These are phyloP conservation scores for Rhizopus microsporus DNA, from an alignment of 371 early-diverging fungal species.

Conservation along the genomic window DNA sequence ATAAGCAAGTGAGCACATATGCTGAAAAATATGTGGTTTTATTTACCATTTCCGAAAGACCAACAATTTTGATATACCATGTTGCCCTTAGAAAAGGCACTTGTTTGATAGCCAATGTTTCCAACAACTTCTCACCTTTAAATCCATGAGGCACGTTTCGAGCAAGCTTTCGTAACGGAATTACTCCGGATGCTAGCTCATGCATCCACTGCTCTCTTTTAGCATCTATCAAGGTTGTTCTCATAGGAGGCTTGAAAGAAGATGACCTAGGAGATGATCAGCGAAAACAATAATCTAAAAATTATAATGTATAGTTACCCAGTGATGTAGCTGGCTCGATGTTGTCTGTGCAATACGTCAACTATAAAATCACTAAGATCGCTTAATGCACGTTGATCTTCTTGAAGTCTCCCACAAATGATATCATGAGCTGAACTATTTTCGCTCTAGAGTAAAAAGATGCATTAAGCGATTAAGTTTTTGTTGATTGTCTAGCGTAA, in stretches of 20 bases:
- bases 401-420: slow-evolving; percentile 50
- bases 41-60: slow-evolving; percentile 60
- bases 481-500: not conserved
- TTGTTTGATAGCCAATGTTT: slow-evolving; percentile 55
- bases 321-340: slow-evolving; percentile 50
- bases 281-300: not conserved
- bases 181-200: slow-evolving; percentile 55
- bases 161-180: slow-evolving; percentile 59
- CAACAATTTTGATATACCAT: slow-evolving; percentile 77
- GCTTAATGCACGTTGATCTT: slow-evolving; percentile 51
- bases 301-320: slow-evolving; percentile 35
- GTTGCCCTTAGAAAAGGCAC: slow-evolving; percentile 74
- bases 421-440: slow-evolving; percentile 56
- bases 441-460: slow-evolving; percentile 35
- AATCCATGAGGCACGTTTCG: slow-evolving; percentile 66
- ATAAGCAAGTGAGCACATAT: not conserved
- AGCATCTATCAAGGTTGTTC: slow-evolving; percentile 55
- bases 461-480: not conserved
- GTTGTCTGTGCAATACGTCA: slow-evolving; percentile 57
- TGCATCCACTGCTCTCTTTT: slow-evolving; percentile 66
- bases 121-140: slow-evolving; percentile 68
- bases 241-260: slow-evolving; percentile 59
- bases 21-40: not conserved
- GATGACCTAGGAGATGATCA: slow-evolving; percentile 36
- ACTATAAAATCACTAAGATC: slow-evolving; percentile 63